A percentile compares a stretch with the other conserved stretches of the same genome.
Evolutionary conservation across 495 filamentous ascomycete genomes (phyloP).

Genomic region (Trichoderma gamsii): DNA sequence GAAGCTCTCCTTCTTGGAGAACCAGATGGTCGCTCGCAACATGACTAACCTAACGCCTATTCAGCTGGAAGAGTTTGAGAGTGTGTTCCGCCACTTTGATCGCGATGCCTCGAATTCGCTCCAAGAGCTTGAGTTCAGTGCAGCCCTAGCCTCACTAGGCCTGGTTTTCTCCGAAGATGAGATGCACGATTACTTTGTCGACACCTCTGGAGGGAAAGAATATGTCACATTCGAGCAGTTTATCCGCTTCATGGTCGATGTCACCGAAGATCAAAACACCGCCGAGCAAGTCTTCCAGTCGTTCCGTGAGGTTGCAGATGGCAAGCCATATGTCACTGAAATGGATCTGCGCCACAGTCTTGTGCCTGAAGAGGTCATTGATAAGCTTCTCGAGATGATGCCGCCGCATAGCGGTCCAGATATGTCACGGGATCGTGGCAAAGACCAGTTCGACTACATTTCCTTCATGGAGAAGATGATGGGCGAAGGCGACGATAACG

Average conservation of each 20-base stretch:
- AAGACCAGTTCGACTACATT: conserved; percentile 84
- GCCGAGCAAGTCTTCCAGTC: conserved; percentile 96
- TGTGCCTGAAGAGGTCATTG: conserved; percentile 91
- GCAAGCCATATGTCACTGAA: conserved; percentile 97
- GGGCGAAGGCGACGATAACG: conserved; percentile 11
- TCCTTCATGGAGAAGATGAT: conserved; percentile 84
- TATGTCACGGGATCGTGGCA: conserved; percentile 66
- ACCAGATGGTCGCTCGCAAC: conserved; percentile 89
- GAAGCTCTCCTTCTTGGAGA: conserved; percentile 93
- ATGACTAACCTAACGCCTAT: conserved; percentile 99
- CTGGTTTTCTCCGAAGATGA: conserved; percentile 92
- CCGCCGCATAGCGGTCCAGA: conserved; percentile 75
- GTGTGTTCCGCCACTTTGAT: conserved; percentile 95
- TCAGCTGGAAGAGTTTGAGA: conserved; percentile 96
- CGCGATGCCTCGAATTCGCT: conserved; percentile 85
- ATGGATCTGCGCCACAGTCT: conserved; percentile 90
- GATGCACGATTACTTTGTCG: conserved; percentile 86
- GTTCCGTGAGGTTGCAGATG: conserved; percentile 95
- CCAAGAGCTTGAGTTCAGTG: conserved; percentile 92
- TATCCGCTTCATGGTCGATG: conserved; percentile 97
- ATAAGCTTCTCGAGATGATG: conserved; percentile 81
- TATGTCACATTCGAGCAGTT: conserved; percentile 97
- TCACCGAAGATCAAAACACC: conserved; percentile 96
- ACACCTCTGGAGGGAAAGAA: conserved; percentile 65
- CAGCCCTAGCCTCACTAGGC: conserved; percentile 85